A percentile compares a stretch with the other conserved stretches of the same genome.
Conservation (phyloP, 176 grass and related monocot genomes). For the Carex kokanica region DNA sequence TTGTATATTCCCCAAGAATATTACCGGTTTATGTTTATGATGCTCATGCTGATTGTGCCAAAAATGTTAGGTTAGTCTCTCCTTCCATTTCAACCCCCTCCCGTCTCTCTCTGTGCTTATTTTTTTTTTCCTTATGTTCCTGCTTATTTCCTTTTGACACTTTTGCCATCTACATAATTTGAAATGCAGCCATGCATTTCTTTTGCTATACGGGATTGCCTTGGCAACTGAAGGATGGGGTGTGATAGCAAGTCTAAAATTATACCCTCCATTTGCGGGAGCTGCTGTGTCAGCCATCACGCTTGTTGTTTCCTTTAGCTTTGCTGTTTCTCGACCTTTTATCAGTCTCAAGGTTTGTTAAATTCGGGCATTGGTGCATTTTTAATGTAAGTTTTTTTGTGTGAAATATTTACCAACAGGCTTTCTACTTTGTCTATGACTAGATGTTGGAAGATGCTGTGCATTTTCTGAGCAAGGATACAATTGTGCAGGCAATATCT, state of each 20-base stretch:
- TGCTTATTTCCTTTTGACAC: slow-evolving; percentile 6
- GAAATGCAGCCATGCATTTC: slow-evolving; percentile 77
- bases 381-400: slow-evolving; percentile 16
- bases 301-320: slow-evolving; percentile 92
- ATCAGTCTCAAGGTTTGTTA: slow-evolving; percentile 73
- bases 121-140: slow-evolving; percentile 29
- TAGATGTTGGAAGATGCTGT: slow-evolving; percentile 99
- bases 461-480: slow-evolving; percentile 97
- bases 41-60: slow-evolving; percentile 99
- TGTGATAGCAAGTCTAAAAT: slow-evolving; percentile 88
- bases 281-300: slow-evolving; percentile 81
- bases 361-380: slow-evolving; percentile 18
- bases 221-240: slow-evolving; percentile 94
- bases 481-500: slow-evolving; percentile 92
- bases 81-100: neutral
- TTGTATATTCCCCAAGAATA: slow-evolving; percentile 95
- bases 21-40: slow-evolving; percentile 98
- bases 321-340: slow-evolving; percentile 90
- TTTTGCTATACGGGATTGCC: slow-evolving; percentile 88
- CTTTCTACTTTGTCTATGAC: slow-evolving; percentile 19
- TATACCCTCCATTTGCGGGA: slow-evolving; percentile 87
- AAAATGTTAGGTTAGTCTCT: slow-evolving; percentile 88
- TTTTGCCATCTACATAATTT: slow-evolving; percentile 17
- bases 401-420: slow-evolving; percentile 9
- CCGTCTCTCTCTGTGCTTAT: slow-evolving; percentile 9